Conservation (phyloP, 2,329 filamentous ascomycete genomes). For the Ascochyta pisi region DNA sequence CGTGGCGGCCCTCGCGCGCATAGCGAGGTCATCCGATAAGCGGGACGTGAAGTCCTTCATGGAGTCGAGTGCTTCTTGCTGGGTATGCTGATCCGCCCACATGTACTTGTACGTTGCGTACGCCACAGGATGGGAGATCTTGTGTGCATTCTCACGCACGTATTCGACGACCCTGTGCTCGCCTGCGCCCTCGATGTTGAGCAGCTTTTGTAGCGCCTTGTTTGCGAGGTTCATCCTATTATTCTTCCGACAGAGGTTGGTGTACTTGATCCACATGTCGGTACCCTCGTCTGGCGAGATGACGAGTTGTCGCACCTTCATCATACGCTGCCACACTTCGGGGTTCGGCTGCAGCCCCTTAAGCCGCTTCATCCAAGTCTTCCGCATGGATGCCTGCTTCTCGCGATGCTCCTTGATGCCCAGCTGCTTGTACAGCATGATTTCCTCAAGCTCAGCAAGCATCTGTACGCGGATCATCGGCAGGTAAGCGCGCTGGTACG, state of each 20-base stretch:
- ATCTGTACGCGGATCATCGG: constrained; percentile 99
- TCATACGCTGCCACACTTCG: constrained; percentile 98
- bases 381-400: constrained; percentile 88
- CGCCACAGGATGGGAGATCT: constrained; percentile 77
- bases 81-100: constrained; percentile 72
- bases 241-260: constrained; percentile 96
- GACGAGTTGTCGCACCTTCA: constrained; percentile 90
- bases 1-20: constrained; percentile 43
- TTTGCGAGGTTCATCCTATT: constrained; percentile 93
- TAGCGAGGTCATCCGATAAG: constrained; percentile 65
- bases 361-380: constrained; percentile 94
- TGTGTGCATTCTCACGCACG: constrained; percentile 45
- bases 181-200: constrained; percentile 55
- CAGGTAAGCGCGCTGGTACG: constrained; percentile 95
- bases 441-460: constrained; percentile 97
- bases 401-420: constrained; percentile 68
- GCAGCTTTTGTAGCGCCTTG: constrained; percentile 90
- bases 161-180: constrained; percentile 43
- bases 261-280: constrained; percentile 99
- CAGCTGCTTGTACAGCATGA: constrained; percentile 96
- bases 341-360: constrained; percentile 96
- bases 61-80: constrained; percentile 58
- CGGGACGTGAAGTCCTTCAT: constrained; percentile 68
- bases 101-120: constrained; percentile 98
- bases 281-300: constrained; percentile 92